These are phyloP conservation scores for Simplicillium aogashimaense DNA, from an alignment of 2,329 filamentous ascomycete genomes.

Conservation along the genomic window DNA sequence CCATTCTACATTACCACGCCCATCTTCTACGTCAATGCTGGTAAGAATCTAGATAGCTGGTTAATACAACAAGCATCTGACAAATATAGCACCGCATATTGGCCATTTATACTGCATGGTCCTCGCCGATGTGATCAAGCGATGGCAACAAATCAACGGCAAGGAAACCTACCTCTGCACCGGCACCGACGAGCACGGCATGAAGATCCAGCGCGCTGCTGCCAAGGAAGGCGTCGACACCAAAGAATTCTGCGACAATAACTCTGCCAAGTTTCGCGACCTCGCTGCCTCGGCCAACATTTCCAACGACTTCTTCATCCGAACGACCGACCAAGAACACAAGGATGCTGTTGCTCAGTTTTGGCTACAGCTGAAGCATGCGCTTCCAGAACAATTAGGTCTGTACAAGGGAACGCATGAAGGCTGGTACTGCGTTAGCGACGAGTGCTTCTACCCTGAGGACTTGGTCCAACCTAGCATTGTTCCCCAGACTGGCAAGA, in stretches of 20 bases:
- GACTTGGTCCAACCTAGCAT: slow-evolving; percentile 63
- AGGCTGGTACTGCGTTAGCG: slow-evolving; percentile 94
- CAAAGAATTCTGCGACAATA: slow-evolving; percentile 81
- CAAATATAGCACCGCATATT: slow-evolving; percentile 67
- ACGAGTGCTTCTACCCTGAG: slow-evolving; percentile 91
- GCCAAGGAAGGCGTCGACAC: slow-evolving; percentile 58
- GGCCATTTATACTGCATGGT: slow-evolving; percentile 93
- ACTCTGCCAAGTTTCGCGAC: slow-evolving; percentile 67
- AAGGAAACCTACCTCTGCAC: slow-evolving; percentile 67
- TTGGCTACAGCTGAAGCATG: slow-evolving; percentile 64
- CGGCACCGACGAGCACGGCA: slow-evolving; percentile 93
- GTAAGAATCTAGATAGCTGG: slow-evolving; percentile 29
- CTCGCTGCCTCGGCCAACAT: slow-evolving; percentile 63
- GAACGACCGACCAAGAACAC: slow-evolving; percentile 80
- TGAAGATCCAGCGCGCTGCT: slow-evolving; percentile 92
- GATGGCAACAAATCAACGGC: slow-evolving; percentile 76
- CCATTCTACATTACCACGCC: slow-evolving; percentile 94
- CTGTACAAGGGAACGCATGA: slow-evolving; percentile 81
- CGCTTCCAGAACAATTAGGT: slow-evolving; percentile 49
- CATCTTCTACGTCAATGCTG: slow-evolving; percentile 98
- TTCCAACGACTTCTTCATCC: slow-evolving; percentile 77
- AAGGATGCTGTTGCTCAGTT: slow-evolving; percentile 79
- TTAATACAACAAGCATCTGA: slow-evolving; percentile 9
- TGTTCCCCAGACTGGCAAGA: slow-evolving; percentile 71
- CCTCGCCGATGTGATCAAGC: slow-evolving; percentile 80